Evolutionary conservation across 2,329 filamentous ascomycete genomes (phyloP).

Genomic region (Curvularia sp.): DNA sequence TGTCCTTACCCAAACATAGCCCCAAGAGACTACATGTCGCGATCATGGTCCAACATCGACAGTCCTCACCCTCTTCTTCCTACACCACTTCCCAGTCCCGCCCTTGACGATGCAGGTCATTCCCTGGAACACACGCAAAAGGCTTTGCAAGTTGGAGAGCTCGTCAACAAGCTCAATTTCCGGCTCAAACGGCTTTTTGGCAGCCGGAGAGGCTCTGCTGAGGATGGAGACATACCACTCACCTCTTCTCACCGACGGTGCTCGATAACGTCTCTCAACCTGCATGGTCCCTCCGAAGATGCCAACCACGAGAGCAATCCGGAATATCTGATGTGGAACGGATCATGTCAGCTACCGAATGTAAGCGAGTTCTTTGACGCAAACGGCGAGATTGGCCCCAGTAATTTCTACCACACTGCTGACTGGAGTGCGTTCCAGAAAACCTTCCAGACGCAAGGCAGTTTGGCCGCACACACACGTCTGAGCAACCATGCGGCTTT

Average conservation of each 20-base stretch:
- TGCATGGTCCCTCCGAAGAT: background rate
- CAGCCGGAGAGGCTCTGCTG: slow-evolving; percentile 9
- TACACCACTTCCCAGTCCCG: slow-evolving; percentile 6
- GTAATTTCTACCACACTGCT: slow-evolving; percentile 16
- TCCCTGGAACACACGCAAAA: background rate
- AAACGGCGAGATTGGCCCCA: slow-evolving; percentile 13
- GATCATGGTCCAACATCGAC: slow-evolving; percentile 2
- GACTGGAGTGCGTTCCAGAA: slow-evolving; percentile 14
- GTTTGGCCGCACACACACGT: background rate
- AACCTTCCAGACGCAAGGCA: slow-evolving; percentile 4
- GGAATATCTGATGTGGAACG: background rate
- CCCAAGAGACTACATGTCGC: slow-evolving; percentile 7
- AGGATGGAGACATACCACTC: background rate
- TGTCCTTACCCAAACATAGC: background rate
- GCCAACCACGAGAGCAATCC: background rate
- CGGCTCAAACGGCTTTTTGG: slow-evolving; percentile 11
- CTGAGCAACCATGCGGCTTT: background rate
- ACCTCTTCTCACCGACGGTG: background rate
- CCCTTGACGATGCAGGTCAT: background rate
- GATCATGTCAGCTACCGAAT: slow-evolving; percentile 8
- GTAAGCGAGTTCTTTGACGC: slow-evolving; percentile 12
- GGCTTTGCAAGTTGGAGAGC: slow-evolving; percentile 10
- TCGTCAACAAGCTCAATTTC: slow-evolving; percentile 8
- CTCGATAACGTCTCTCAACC: slow-evolving; percentile 1
- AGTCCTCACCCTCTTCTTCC: slow-evolving; percentile 8